Evolutionary conservation across 805 yeast species (phyloP), one percentile per base, ranked within the genome.

Genomic region (Metschnikowia peoriensis): DNA sequence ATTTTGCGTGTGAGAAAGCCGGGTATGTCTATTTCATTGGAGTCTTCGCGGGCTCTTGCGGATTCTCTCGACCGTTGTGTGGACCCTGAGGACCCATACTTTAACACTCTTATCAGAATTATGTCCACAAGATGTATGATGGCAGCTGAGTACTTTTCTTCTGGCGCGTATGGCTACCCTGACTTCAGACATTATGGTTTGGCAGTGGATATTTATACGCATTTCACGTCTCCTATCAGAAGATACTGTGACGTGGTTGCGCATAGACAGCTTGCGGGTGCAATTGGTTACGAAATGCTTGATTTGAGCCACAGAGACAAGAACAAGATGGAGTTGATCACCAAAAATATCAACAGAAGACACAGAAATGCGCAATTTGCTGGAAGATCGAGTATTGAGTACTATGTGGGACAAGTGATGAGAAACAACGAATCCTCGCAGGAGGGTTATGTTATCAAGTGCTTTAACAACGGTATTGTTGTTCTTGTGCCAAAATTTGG

Each of bases 281-380:
- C 99, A 1, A 94, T 94, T 53, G 96, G 89, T 0, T 94, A 93
- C 67, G 99, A 94, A 68, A 80, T 86, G 28, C 72, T 93, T 57
- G 90, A 89, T 63, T 77, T 85, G 54, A 79, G 83, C 44, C 97
- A 93, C 64, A 81, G 96, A 63, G 97, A 92, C 66, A 94, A 91
- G 70, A 77, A 75, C 63, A 90, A 89, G 74, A 89, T 94, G 92
- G 97, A 93, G 58, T 68, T 83, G 57, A 84, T 94, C 53, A 91
- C 92, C 62, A 83, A 84, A 60, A 94, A 94, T 66, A 92, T 94
- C 66, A 94, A 94, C 75, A 85, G 80, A 61, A 86, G 97, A 61
- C 99, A 94, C 69, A 84, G 99, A 71, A 94, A 94, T 67, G 99
- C 99, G 0, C 99, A 94, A 72, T 89, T 93, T 76, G 99, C 99